Base-by-base conservation (phyloP, 176 grass and related monocot species). In the Lolium multiflorum region DNA sequence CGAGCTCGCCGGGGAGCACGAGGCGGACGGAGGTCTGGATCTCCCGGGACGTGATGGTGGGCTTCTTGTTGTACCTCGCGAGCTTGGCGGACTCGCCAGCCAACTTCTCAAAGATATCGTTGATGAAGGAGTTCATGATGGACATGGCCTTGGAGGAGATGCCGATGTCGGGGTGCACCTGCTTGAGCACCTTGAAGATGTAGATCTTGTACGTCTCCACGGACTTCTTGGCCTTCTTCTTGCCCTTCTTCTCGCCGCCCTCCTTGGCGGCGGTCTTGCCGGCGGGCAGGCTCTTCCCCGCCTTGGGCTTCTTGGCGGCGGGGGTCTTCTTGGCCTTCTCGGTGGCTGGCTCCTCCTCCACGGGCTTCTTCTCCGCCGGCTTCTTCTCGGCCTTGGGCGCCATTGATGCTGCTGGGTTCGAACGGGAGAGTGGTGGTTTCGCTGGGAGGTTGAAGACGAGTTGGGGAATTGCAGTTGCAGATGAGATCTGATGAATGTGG, bases 171-270 rank as follows among this genome's bases (percentile, higher is more conserved):
- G 92, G 90, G 78, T 97, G 90, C 38, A 97, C 95, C 89, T 97
- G 92, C 89, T 97, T 97, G 4, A 97, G 88, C 44, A 97, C 95
- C 90, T 97, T 94, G 73, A 97, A 97, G 78, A 94, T 97, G 89
- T 97, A 97, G 74, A 97, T 94, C 90, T 97, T 97, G 57, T 97
- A 97, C 0, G 92, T 94, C 92, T 97, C 95, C 1, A 89, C 88
- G 78, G 71, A 81, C 61, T 89, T 89, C 88, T 89, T 90, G 5
- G 51, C 51, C 88, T 82, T 90, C 83, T 89, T 89, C 88, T 90
- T 90, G 5, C 41, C 52, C 88, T 82, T 90, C 83, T 90, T 90
- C 71, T 12, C 46, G 46, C 46, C 46, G 46, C 46, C 46, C 46
- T 48, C 89, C 92, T 94, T 94, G 85, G 89, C 87, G 31, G 89